Evolutionary conservation across 2,329 filamentous ascomycete genomes (phyloP).

Genomic region (Venturia pyrina): DNA sequence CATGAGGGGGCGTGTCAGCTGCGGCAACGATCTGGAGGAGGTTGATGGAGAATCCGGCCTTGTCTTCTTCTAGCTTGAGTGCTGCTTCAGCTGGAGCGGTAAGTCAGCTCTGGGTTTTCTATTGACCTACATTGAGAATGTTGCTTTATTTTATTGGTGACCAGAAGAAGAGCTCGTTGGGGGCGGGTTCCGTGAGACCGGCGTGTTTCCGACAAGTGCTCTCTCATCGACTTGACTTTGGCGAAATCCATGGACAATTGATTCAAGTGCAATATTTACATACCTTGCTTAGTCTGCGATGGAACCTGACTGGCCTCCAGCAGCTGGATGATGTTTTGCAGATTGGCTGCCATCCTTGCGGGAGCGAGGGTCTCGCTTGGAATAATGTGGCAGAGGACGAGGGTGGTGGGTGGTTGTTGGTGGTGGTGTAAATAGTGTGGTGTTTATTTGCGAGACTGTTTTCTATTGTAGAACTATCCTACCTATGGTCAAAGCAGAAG

Average conservation of each 20-base stretch:
- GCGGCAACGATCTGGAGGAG: conserved; percentile 86
- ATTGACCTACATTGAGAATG: not conserved
- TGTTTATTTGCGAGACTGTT: conserved; percentile 11
- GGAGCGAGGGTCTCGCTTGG: not conserved
- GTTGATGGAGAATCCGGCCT: conserved; percentile 73
- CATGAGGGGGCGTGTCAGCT: conserved; percentile 60
- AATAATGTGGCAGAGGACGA: conserved; percentile 6
- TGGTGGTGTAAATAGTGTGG: conserved; percentile 11
- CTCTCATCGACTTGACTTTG: not conserved
- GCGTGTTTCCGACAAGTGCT: not conserved
- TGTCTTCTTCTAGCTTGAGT: conserved; percentile 68
- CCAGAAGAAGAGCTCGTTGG: not conserved
- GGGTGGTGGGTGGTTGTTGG: not conserved
- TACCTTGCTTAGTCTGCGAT: conserved; percentile 80
- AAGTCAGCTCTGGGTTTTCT: conserved; percentile 13
- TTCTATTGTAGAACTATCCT: too few species aligned
- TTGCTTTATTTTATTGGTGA: not conserved
- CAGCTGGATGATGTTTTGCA: conserved; percentile 63
- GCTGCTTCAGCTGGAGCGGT: conserved; percentile 60
- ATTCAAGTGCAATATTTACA: conserved; percentile 18
- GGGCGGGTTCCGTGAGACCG: not conserved
- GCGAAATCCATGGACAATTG: not conserved
- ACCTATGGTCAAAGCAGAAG: not conserved
- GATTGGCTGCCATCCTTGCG: conserved; percentile 47
- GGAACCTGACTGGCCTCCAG: conserved; percentile 87